A percentile compares a stretch with the other conserved stretches of the same genome.
These are phyloP conservation scores for Hyphodiscus sp. DNA, from an alignment of 2,329 filamentous ascomycete genomes.

Conservation along the genomic window DNA sequence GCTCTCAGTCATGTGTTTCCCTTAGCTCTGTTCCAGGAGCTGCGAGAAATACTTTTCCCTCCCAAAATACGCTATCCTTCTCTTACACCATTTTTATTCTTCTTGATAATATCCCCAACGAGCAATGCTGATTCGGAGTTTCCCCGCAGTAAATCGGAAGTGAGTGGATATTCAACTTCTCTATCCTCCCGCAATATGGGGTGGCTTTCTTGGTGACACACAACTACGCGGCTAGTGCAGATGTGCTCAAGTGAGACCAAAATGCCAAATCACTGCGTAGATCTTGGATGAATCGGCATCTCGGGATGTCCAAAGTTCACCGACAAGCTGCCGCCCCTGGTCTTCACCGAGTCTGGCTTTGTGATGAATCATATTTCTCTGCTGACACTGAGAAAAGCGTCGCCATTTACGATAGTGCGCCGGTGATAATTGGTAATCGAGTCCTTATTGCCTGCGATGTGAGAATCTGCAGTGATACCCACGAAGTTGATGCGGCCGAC, in stretches of 20 bases:
- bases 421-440: slow-evolving; percentile 39
- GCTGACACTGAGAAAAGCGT: slow-evolving; percentile 12
- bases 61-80: not conserved
- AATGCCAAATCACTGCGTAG: too few species aligned
- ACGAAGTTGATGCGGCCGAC: slow-evolving; percentile 56
- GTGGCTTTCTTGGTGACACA: too few species aligned
- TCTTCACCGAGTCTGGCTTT: not conserved
- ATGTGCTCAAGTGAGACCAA: too few species aligned
- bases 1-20: slow-evolving; percentile 7
- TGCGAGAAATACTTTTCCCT: not conserved
- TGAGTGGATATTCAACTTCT: too few species aligned
- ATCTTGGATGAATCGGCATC: too few species aligned
- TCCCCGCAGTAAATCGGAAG: too few species aligned
- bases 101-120: too few species aligned
- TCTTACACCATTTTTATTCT: too few species aligned
- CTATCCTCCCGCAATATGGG: too few species aligned
- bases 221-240: too few species aligned
- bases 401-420: slow-evolving; percentile 24
- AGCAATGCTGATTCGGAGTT: too few species aligned
- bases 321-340: not conserved
- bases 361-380: not conserved
- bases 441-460: slow-evolving; percentile 61
- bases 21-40: not conserved
- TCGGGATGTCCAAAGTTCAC: not conserved
- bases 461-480: slow-evolving; percentile 62